Evolutionary conservation across 1,284 basidiomycete species (phyloP), one percentile per base, ranked within the genome.

Genomic region (Anthracocystis walkeri): DNA sequence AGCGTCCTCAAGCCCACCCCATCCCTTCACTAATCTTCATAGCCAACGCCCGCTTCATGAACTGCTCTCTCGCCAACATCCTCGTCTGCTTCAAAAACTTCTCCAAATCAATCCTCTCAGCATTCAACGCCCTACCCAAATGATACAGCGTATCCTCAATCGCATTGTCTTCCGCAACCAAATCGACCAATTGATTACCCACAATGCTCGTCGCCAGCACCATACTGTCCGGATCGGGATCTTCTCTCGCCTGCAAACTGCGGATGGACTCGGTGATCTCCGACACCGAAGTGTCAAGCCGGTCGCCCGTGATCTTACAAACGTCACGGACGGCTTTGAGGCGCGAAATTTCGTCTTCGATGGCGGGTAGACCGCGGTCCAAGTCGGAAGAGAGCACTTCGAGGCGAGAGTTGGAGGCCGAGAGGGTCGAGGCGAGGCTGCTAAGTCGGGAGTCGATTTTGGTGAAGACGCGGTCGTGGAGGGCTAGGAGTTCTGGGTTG

Each of bases 131-230:
- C 63, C 95, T 90, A 63, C 95, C 94, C 56, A 99, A 89, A 85
- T 99, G 95, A 87, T 98, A 99, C 67, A 98, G 92, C 27, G 96
- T 96, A 86, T 99, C 97, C 86, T 97, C 95, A 80, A 99, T 94
- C 0, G 96, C 95, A 79, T 95, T 95, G 86, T 99, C 97, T 85
- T 99, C 97, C n/a, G 97, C 95, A 7, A 97, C 91, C 23, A 99
- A 88, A 84, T 97, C 93, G 75, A 98, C 90, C 25, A 99, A 87
- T 71, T 85, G 83, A 40, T 80, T 80, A 6, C 81, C 82, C 1
- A 78, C 82, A n/a, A 85, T 76, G 44, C 74, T 82, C 11, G 82
- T 84, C 5, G 81, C 76, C 4, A 64, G 49, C 3, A 82, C 71
- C 70, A 79, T 73, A 44, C 56, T 70, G 48, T 84, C 82, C 23